Evolutionary conservation across 495 filamentous ascomycete genomes (phyloP).

Genomic region (Lasiosphaeria ovina): DNA sequence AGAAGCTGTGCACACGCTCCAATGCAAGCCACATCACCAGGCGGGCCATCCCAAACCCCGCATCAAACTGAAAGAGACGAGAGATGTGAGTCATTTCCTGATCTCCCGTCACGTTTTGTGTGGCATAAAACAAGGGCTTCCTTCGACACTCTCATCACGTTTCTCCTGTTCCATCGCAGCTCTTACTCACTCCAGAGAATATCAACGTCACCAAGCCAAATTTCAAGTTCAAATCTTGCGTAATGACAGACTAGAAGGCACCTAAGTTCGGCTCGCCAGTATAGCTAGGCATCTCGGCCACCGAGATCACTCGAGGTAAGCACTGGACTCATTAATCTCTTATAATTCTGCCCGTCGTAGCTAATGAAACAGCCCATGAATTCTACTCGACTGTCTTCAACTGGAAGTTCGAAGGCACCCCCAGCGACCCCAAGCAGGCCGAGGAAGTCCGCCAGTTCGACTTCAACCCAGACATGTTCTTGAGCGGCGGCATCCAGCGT

Average conservation of each 20-base stretch:
- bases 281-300: slow-evolving; percentile 16
- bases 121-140: neutral
- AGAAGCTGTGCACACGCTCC: neutral
- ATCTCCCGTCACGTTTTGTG: neutral
- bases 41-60: neutral
- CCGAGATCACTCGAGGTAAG: slow-evolving; percentile 13
- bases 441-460: slow-evolving; percentile 11
- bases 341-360: neutral
- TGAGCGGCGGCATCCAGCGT: slow-evolving; percentile 13
- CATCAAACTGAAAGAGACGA: neutral
- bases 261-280: slow-evolving; percentile 15
- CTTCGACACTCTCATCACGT: neutral
- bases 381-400: slow-evolving; percentile 26
- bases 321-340: neutral
- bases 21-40: slow-evolving; percentile 3
- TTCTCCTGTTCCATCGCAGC: neutral
- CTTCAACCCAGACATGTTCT: slow-evolving; percentile 18
- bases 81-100: neutral
- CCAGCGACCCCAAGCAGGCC: neutral
- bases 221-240: neutral
- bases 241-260: slow-evolving; percentile 18
- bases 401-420: slow-evolving; percentile 13
- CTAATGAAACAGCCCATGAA: slow-evolving; percentile 9
- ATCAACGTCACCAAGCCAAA: neutral
- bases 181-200: neutral